phyloP scores from a whole-genome alignment of 441 rosid genomes.

The Theobroma grandiflorum region DNA sequence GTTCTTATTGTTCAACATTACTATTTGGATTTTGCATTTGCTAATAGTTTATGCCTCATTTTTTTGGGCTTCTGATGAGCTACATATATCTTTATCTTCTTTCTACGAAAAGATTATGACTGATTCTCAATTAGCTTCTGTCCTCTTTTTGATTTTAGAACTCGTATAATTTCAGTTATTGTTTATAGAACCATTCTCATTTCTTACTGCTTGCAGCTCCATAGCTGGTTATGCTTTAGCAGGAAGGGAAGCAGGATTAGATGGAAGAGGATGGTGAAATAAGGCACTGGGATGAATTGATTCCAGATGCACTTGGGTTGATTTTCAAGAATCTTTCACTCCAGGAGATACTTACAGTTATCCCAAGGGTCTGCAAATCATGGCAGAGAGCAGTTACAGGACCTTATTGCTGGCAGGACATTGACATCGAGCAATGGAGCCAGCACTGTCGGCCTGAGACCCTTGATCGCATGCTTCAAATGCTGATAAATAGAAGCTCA shows the following conservation, averaged over 20 bases:
- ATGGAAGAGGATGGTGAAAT: conserved; percentile 27
- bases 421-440: conserved; percentile 39
- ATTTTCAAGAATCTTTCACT: conserved; percentile 33
- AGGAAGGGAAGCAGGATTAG: conserved; percentile 12
- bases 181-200: background rate
- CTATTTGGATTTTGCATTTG: background rate
- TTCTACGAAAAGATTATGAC: background rate
- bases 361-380: conserved; percentile 38
- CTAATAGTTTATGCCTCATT: background rate
- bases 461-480: conserved; percentile 32
- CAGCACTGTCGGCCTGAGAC: conserved; percentile 25
- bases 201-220: background rate
- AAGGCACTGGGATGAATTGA: conserved; percentile 32
- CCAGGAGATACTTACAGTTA: conserved; percentile 26
- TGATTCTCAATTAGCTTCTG: background rate
- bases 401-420: conserved; percentile 38
- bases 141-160: background rate
- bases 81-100: background rate
- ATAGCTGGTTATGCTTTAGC: conserved; percentile 1
- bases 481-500: conserved; percentile 32
- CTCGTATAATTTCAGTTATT: background rate
- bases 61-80: background rate
- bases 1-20: background rate
- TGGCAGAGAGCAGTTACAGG: conserved; percentile 27
- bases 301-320: conserved; percentile 33